phyloP scores from a whole-genome alignment of 1,284 basidiomycete species.

The Apiotrichum gracile region DNA sequence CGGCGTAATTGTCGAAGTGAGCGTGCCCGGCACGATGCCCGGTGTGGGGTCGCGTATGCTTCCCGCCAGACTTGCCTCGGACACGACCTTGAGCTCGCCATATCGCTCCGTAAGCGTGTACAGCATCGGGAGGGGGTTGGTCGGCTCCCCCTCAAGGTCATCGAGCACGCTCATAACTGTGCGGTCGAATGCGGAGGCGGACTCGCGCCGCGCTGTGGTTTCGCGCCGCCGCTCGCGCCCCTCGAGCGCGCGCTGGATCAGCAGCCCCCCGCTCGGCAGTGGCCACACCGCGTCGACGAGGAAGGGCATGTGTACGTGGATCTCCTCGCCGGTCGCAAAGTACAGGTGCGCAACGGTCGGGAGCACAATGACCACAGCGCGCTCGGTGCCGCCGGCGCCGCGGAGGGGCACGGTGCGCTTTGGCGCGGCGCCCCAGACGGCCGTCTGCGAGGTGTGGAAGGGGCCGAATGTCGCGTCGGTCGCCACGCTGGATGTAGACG shows the following conservation, averaged over 20 bases:
- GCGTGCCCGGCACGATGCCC: not conserved
- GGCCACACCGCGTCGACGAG: constrained; percentile 72
- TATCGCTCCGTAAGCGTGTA: constrained; percentile 71
- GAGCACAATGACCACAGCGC: constrained; percentile 72
- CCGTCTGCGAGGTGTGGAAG: constrained; percentile 34
- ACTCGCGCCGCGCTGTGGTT: not conserved
- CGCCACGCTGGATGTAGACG: not conserved
- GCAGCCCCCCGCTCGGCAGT: constrained; percentile 46
- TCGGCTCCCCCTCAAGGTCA: constrained; percentile 63
- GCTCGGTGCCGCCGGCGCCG: constrained; percentile 13
- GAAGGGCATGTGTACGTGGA: constrained; percentile 76
- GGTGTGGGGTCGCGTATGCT: not conserved
- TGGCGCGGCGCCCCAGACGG: not conserved
- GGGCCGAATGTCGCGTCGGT: constrained; percentile 48
- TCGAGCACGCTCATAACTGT: constrained; percentile 30
- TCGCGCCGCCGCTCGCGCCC: constrained; percentile 10
- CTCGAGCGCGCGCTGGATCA: constrained; percentile 59
- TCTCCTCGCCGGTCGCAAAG: constrained; percentile 65
- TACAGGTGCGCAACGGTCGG: constrained; percentile 68
- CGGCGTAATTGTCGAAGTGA: not conserved
- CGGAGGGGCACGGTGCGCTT: not conserved
- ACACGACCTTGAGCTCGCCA: constrained; percentile 63
- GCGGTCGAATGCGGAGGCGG: constrained; percentile 18
- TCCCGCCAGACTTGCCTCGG: constrained; percentile 22
- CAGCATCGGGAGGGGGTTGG: constrained; percentile 64